phyloP scores from a whole-genome alignment of 2,329 filamentous ascomycete genomes.

The Davidsoniella australis region DNA sequence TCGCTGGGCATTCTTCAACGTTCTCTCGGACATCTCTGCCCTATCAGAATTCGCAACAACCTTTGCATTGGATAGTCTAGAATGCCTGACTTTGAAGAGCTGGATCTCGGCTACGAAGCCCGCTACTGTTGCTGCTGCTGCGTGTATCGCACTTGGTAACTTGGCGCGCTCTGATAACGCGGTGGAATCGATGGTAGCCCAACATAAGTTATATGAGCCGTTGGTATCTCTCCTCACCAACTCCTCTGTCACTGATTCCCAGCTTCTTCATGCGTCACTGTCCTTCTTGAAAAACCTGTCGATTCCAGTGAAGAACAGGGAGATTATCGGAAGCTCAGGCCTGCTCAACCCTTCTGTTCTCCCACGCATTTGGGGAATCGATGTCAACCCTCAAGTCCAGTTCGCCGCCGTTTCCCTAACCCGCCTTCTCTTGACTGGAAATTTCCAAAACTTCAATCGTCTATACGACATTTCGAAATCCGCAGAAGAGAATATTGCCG shows the following conservation, averaged over 20 bases:
- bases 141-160: slow-evolving; percentile 45
- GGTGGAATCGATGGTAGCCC: slow-evolving; percentile 32
- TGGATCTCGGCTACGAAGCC: slow-evolving; percentile 28
- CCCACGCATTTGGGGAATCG: slow-evolving; percentile 36
- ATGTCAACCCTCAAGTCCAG: slow-evolving; percentile 38
- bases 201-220: slow-evolving; percentile 24
- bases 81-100: slow-evolving; percentile 25
- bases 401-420: slow-evolving; percentile 41
- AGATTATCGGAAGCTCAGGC: slow-evolving; percentile 26
- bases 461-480: slow-evolving; percentile 27
- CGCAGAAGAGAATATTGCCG: slow-evolving; percentile 17
- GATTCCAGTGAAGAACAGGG: slow-evolving; percentile 38
- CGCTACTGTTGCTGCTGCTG: slow-evolving; percentile 34
- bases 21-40: slow-evolving; percentile 35
- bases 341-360: slow-evolving; percentile 30
- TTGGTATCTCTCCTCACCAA: slow-evolving; percentile 30
- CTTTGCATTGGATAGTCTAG: slow-evolving; percentile 26
- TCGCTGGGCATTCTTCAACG: slow-evolving; percentile 17
- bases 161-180: slow-evolving; percentile 40
- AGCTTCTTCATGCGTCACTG: slow-evolving; percentile 39
- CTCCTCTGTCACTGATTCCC: slow-evolving; percentile 24
- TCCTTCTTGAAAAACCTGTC: slow-evolving; percentile 49
- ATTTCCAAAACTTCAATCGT: slow-evolving; percentile 31
- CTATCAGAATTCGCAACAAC: slow-evolving; percentile 27
- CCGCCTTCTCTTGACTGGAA: slow-evolving; percentile 37